Percentiles rank a stretch among this genome's conserved stretches.
phyloP scores from a whole-genome alignment of 495 filamentous ascomycete genomes.

The Aspergillus campestris region DNA sequence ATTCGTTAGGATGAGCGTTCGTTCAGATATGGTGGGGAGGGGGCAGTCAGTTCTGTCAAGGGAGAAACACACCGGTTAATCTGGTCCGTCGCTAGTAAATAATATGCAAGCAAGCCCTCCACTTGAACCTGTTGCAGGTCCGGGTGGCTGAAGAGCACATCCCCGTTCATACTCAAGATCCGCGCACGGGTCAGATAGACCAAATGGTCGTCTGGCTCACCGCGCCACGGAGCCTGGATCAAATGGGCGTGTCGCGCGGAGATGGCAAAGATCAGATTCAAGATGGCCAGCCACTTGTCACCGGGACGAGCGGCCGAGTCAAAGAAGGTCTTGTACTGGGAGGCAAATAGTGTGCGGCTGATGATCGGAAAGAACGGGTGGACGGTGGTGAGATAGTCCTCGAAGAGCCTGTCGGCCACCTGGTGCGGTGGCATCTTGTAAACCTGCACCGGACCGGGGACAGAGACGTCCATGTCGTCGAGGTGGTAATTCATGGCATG shows the following conservation, averaged over 20 bases:
- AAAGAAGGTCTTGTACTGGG: slow-evolving; percentile 39
- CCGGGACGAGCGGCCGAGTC: slow-evolving; percentile 33
- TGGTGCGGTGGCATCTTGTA: slow-evolving; percentile 47
- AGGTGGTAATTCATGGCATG: slow-evolving; percentile 49
- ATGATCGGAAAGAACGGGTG: slow-evolving; percentile 57
- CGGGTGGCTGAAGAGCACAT: slow-evolving; percentile 46
- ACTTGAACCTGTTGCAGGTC: slow-evolving; percentile 58
- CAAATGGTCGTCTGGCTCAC: slow-evolving; percentile 46
- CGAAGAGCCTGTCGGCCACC: slow-evolving; percentile 46
- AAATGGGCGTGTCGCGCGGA: slow-evolving; percentile 50
- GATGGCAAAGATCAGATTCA: slow-evolving; percentile 63
- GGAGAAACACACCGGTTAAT: slow-evolving; percentile 48
- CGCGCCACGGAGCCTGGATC: slow-evolving; percentile 40
- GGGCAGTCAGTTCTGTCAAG: neutral
- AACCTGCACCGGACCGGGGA: slow-evolving; percentile 39
- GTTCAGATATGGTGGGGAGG: neutral
- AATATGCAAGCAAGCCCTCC: slow-evolving; percentile 50
- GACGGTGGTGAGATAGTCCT: slow-evolving; percentile 49
- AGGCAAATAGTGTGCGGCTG: slow-evolving; percentile 35
- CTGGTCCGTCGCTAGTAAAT: slow-evolving; percentile 52
- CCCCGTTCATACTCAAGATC: slow-evolving; percentile 45
- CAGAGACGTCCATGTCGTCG: slow-evolving; percentile 46
- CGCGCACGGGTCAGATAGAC: slow-evolving; percentile 55
- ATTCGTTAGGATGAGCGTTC: slow-evolving; percentile 1
- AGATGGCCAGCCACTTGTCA: slow-evolving; percentile 50